Evolutionary conservation across 2,329 filamentous ascomycete genomes (phyloP), one percentile per base, ranked within the genome.

Genomic region (Rhinocladiella mackenziei): DNA sequence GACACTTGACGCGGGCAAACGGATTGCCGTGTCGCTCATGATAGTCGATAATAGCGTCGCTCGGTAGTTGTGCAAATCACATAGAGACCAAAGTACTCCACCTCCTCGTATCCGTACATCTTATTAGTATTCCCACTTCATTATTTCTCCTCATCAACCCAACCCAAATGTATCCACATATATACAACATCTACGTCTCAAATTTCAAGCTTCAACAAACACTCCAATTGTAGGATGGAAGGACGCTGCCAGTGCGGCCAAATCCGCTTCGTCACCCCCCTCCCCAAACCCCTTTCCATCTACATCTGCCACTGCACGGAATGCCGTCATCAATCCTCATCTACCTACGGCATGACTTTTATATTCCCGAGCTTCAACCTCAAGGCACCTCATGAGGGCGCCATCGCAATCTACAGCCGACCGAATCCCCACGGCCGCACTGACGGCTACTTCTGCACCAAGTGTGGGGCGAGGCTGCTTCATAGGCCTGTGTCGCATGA

Each of bases 221-320:
- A n/a, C n/a, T n/a, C n/a, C n/a, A n/a, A n/a, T n/a, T n/a, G n/a
- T n/a, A 36, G 6, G 11, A 81, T 81, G 78, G 72, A 81, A 39
- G 76, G 71, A 20, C 66, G 67, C 41, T 85, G 82, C 59, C 79
- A 84, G 61, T 87, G 83, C 67, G 78, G 79, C 38, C 66, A 73
- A n/a, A 72, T 85, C 43, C 58, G 61, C 28, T 86, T 85, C 68
- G 75, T 69, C 51, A 84, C 81, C 26, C 80, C 83, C 1, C 65
- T 75, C 1, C 62, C 71, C 3, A 68, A 74, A 45, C 82, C 82
- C 0, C 65, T 83, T 32, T 75, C 74, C n/a, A 65, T 86, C 37
- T 86, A 83, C 62, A 79, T 85, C 59, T 86, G 83, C 65, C 83
- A 86, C 65, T 86, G 83, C 63, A 50, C 41, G 5, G 75, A 81